Conservation (phyloP, 441 rosid genomes). For the California macrophylla region DNA sequence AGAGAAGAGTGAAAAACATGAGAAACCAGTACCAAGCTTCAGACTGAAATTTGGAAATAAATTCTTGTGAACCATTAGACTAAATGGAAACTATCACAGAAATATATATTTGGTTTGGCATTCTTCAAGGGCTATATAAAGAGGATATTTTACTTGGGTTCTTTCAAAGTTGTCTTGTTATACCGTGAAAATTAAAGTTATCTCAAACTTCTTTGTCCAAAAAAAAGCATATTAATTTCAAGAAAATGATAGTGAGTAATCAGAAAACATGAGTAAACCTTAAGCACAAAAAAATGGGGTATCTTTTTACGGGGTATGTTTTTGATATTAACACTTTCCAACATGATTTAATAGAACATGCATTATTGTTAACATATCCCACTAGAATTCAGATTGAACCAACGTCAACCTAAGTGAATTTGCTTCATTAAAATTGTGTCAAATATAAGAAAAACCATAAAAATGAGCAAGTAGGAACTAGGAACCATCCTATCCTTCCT, state of each 20-base stretch:
- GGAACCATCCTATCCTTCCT: constrained; percentile 19
- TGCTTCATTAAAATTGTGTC: not conserved
- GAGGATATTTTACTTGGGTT: not conserved
- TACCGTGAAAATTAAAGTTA: not conserved
- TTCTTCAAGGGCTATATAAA: not conserved
- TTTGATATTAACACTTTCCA: not conserved
- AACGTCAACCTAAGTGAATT: not conserved
- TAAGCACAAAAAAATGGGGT: not conserved
- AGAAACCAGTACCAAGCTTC: not conserved
- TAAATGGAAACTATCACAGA: not conserved
- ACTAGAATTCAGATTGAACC: not conserved
- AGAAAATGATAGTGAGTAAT: not conserved
- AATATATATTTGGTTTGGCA: not conserved
- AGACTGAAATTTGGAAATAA: not conserved
- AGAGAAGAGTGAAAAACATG: constrained; percentile 1
- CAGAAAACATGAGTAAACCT: not conserved
- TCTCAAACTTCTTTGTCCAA: not conserved
- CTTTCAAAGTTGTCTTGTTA: not conserved
- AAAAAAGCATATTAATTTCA: not conserved
- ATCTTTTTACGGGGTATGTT: too few species aligned
- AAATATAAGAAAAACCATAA: too few species aligned
- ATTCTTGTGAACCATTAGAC: not conserved
- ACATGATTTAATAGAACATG: not conserved
- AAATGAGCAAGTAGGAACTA: not conserved
- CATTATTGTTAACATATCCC: not conserved